Conservation (phyloP, 2,329 filamentous ascomycete species). For the Talaromyces funiculosus region DNA sequence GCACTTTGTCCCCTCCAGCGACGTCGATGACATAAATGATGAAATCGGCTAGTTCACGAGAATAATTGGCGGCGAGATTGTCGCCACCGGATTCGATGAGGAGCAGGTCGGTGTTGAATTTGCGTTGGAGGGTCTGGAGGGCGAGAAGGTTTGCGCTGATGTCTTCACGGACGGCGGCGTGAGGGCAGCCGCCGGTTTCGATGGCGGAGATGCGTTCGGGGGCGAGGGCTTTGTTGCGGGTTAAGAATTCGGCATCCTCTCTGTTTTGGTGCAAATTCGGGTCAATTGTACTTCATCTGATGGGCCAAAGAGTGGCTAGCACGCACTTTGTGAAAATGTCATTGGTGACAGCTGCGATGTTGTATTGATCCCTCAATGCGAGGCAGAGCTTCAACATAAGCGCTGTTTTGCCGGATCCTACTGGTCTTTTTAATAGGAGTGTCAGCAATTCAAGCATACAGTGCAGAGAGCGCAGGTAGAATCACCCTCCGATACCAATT, state of each 20-base stretch:
- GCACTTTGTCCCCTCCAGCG: conserved; percentile 91
- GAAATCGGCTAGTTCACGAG: conserved; percentile 87
- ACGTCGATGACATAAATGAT: conserved; percentile 99
- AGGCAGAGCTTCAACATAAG: conserved; percentile 92
- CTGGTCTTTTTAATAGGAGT: conserved; percentile 58
- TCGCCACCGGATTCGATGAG: conserved; percentile 95
- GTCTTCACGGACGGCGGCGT: conserved; percentile 95
- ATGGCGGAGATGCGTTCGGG: conserved; percentile 84
- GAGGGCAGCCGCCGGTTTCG: conserved; percentile 94
- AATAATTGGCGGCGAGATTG: conserved; percentile 96
- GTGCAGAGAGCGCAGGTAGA: not conserved
- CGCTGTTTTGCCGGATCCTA: conserved; percentile 94
- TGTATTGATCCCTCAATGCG: conserved; percentile 72
- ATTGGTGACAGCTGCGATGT: conserved; percentile 93
- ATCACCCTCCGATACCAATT: conserved; percentile 93
- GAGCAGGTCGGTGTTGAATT: conserved; percentile 75
- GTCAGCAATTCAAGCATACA: not conserved
- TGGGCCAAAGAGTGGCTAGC: not conserved
- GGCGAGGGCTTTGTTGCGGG: conserved; percentile 75
- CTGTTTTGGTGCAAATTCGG: conserved; percentile 30
- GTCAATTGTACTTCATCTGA: not conserved
- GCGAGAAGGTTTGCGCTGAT: conserved; percentile 91
- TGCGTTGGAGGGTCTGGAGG: conserved; percentile 77
- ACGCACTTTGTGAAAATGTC: conserved; percentile 86
- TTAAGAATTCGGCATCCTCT: conserved; percentile 97